Evolutionary conservation across 2,329 filamentous ascomycete species (phyloP).

Genomic region (Sphaerulina vaccinii): DNA sequence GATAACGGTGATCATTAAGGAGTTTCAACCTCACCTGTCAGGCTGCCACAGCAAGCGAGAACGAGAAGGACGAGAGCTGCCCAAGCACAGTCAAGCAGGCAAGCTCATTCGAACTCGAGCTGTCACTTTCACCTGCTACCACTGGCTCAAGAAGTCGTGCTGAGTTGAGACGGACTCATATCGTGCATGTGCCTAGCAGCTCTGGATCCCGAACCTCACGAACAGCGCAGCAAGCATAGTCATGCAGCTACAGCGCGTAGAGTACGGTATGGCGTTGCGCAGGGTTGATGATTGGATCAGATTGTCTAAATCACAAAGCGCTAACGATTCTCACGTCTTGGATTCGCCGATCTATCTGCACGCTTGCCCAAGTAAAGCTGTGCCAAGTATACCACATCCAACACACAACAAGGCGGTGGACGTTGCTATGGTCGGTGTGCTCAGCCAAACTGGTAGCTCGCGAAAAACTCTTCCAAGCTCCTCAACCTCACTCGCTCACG

Average conservation of each 20-base stretch:
- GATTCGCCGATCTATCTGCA: slow-evolving; percentile 16
- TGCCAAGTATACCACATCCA: slow-evolving; percentile 20
- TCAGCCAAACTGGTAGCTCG: slow-evolving; percentile 12
- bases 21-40: no score
- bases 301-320: background rate
- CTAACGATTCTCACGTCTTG: slow-evolving; percentile 6
- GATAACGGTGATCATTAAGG: background rate
- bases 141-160: slow-evolving; percentile 1
- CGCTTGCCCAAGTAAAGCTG: slow-evolving; percentile 10
- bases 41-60: no score
- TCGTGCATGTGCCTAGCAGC: slow-evolving; percentile 11
- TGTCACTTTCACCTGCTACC: background rate
- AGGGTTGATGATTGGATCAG: slow-evolving; percentile 6
- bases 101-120: background rate
- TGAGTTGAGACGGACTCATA: slow-evolving; percentile 7
- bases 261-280: slow-evolving; percentile 9
- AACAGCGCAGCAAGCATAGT: slow-evolving; percentile 12
- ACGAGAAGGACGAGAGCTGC: slow-evolving; percentile 4
- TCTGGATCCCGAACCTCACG: slow-evolving; percentile 1
- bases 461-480: slow-evolving; percentile 10
- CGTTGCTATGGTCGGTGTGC: slow-evolving; percentile 9
- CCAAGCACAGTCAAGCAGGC: no score
- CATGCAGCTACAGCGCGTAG: slow-evolving; percentile 11
- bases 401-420: slow-evolving; percentile 16
- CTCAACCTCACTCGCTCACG: background rate